Evolutionary conservation across 371 early-diverging fungal genomes (phyloP).

Genomic region (Dinochytrium kinnereticum): DNA sequence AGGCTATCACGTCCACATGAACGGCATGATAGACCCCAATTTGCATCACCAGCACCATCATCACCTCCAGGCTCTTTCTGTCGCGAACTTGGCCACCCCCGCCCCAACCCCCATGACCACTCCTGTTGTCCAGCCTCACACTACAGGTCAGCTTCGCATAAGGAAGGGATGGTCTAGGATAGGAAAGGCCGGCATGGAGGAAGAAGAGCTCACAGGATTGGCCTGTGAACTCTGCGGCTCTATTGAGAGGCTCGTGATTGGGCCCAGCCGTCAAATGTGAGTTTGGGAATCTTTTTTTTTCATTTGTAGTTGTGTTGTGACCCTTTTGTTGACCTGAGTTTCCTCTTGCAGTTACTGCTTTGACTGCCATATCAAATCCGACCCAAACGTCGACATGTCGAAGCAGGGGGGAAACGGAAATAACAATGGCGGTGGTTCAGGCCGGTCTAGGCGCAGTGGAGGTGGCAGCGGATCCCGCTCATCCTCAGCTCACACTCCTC

Average conservation of each 20-base stretch:
- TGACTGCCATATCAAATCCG: slow-evolving; percentile 19
- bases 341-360: slow-evolving; percentile 4
- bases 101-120: slow-evolving; percentile 12
- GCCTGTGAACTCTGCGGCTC: slow-evolving; percentile 3
- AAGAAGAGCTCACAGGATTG: background rate
- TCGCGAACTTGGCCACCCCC: background rate
- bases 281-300: slow-evolving; percentile 11
- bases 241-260: background rate
- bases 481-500: slow-evolving; percentile 14
- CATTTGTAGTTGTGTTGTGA: background rate
- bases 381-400: background rate
- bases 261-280: slow-evolving; percentile 3
- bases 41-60: background rate
- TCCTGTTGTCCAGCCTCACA: background rate
- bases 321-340: too few relatives aligned
- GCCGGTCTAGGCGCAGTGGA: background rate
- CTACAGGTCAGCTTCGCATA: background rate
- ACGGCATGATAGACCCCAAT: slow-evolving; percentile 6
- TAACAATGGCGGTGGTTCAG: background rate
- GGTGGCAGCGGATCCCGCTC: slow-evolving; percentile 1
- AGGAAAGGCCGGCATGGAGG: background rate
- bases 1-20: background rate
- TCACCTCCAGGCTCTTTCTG: background rate
- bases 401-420: background rate
- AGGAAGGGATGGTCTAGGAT: slow-evolving; percentile 8